Evolutionary conservation across 192 early-diverging fungal species (phyloP), one percentile per base, ranked within the genome.

Genomic region (Phlyctochytrium planicorne): DNA sequence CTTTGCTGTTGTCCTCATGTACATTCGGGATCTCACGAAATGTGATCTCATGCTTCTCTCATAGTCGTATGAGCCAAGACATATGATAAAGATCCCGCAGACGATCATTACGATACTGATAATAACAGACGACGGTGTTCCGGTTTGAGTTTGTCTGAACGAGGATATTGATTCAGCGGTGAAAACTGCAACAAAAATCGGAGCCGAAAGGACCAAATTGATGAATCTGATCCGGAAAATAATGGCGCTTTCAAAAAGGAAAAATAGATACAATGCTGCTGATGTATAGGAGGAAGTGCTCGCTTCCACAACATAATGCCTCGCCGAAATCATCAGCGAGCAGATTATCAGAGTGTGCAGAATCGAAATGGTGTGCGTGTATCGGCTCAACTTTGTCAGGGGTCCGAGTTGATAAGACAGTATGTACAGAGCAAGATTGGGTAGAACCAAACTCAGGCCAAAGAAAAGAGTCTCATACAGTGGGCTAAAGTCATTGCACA

Each of bases 1-100:
- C 53, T 79, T 78, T 14, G 66, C 75, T 34, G 76, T 82, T 37
- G 68, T 68, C 61, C 74, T 70, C 47, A 65, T 40, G 20, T 40
- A 33, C 34, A 20, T 33, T 1, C 47, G 34, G 23, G 63, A 40
- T 52, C 37, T 24, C 0, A 65, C 37, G 37, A 40, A 65, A n/a
- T 65, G 63, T 4, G 63, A 33, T 6, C 63, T 35, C 34, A 34
- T 52, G 31, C 37, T 65, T 4, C 63, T 35, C 2, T 65, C 63
- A 31, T 25, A 27, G 30, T 65, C 63, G 63, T 65, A 65, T 1
- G 34, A 23, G 0, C 47, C 37, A 23, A 65, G 34, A n/a, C 32
- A 65, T 16, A 65, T 65, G 6, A 65, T 47, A 0, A 52, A 24
- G 24, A 65, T 20, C 10, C 20, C 23, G 24, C 37, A 17, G 6